Percentiles rank a stretch among this genome's conserved stretches.
These are phyloP conservation scores for Yamadazyma laniorum DNA, from an alignment of 805 yeast genomes.

Conservation along the genomic window DNA sequence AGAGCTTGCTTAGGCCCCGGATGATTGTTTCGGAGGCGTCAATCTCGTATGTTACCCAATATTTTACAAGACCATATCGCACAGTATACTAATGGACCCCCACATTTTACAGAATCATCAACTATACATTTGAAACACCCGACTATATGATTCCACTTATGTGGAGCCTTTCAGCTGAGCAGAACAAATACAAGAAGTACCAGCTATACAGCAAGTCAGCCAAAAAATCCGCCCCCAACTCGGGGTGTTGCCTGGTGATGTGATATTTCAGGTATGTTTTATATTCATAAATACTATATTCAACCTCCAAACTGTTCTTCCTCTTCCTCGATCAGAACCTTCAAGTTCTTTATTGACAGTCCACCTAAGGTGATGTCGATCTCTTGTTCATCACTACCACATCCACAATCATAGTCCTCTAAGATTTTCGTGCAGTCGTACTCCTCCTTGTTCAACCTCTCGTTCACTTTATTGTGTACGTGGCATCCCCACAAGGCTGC, in stretches of 20 bases:
- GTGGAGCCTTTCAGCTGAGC: conserved; percentile 37
- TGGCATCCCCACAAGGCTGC: conserved; percentile 98
- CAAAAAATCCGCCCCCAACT: conserved; percentile 4
- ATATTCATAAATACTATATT: neutral
- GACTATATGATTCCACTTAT: conserved; percentile 48
- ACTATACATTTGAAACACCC: conserved; percentile 41
- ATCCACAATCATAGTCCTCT: conserved; percentile 95
- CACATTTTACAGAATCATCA: conserved; percentile 31
- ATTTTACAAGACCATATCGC: too few species aligned
- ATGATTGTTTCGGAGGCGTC: conserved; percentile 66
- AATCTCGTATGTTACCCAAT: conserved; percentile 38
- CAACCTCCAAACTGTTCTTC: conserved; percentile 46
- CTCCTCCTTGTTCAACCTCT: conserved; percentile 58
- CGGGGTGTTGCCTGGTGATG: conserved; percentile 33
- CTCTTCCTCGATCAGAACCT: conserved; percentile 45
- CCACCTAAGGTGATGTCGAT: conserved; percentile 40
- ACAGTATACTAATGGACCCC: too few species aligned
- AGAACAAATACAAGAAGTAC: conserved; percentile 33
- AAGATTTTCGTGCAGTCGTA: conserved; percentile 85
- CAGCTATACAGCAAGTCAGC: conserved; percentile 16
- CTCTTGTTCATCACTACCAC: conserved; percentile 71
- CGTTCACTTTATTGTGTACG: conserved; percentile 84
- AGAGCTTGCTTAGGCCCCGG: conserved; percentile 52
- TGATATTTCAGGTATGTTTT: conserved; percentile 14
- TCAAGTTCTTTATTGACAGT: conserved; percentile 38